Conservation (phyloP, 371 early-diverging fungal species). For the Fennellomyces sp. region DNA sequence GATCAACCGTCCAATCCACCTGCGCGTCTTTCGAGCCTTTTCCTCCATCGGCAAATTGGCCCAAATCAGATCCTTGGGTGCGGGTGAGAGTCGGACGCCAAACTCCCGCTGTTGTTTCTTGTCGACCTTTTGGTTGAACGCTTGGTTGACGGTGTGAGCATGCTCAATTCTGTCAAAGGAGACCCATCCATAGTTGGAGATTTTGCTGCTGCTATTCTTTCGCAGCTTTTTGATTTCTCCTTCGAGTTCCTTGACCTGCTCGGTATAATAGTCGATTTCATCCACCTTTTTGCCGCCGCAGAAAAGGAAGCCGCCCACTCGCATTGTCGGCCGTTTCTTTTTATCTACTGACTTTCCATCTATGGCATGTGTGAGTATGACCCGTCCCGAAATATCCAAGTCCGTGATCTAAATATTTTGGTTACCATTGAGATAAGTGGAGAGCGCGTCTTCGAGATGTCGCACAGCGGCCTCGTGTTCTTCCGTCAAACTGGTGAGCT, state of each 20-base stretch:
- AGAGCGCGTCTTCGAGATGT: slow-evolving; percentile 68
- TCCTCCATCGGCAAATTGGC: slow-evolving; percentile 69
- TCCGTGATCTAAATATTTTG: slow-evolving; percentile 2
- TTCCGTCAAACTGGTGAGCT: slow-evolving; percentile 68
- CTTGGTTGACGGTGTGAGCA: slow-evolving; percentile 55
- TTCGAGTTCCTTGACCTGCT: slow-evolving; percentile 64
- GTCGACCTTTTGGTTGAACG: slow-evolving; percentile 14
- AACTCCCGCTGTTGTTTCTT: slow-evolving; percentile 12
- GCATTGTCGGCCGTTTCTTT: slow-evolving; percentile 57
- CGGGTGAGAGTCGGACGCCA: slow-evolving; percentile 63
- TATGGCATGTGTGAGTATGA: slow-evolving; percentile 7
- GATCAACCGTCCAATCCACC: slow-evolving; percentile 58
- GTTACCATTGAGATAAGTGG: slow-evolving; percentile 62
- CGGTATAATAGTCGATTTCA: slow-evolving; percentile 73
- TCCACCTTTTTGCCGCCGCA: slow-evolving; percentile 68
- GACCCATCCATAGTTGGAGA: slow-evolving; percentile 79
- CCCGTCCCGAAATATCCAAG: neutral
- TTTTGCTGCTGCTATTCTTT: slow-evolving; percentile 32
- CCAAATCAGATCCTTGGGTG: slow-evolving; percentile 84
- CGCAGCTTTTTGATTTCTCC: slow-evolving; percentile 66
- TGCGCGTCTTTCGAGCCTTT: slow-evolving; percentile 52
- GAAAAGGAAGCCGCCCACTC: slow-evolving; percentile 38
- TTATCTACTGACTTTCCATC: slow-evolving; percentile 49
- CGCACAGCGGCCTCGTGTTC: slow-evolving; percentile 71
- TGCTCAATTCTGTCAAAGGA: slow-evolving; percentile 66